Percentiles rank a stretch among this genome's conserved stretches.
Conservation (phyloP, 305 asterid species). For the Solanum chacoense region DNA sequence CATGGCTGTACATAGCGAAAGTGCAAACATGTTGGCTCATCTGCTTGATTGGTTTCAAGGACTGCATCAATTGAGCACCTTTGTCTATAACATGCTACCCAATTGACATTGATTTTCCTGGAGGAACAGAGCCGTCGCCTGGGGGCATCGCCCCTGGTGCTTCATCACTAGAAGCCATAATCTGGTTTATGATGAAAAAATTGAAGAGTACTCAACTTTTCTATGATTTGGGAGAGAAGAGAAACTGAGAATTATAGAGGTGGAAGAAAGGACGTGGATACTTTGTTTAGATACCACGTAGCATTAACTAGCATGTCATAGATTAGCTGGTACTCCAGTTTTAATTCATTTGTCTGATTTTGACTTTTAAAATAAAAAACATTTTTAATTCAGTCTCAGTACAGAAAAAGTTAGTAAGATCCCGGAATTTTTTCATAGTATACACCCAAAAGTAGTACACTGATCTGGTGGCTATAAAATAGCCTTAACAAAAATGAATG, state of each 20-base stretch:
- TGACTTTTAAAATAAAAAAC: too few relatives aligned
- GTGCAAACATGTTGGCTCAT: conserved; percentile 70
- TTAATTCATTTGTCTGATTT: too few relatives aligned
- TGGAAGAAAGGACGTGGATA: conserved; percentile 13
- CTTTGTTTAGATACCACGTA: conserved; percentile 23
- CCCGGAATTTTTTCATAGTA: neutral
- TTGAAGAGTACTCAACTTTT: neutral
- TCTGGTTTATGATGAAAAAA: neutral
- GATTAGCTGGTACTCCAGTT: neutral
- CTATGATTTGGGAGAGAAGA: neutral
- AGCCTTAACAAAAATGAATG: neutral
- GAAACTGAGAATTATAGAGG: neutral
- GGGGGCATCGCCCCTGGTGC: conserved; percentile 38
- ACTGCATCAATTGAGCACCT: conserved; percentile 58
- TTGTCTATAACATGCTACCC: conserved; percentile 51
- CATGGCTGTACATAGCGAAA: conserved; percentile 69
- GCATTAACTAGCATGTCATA: neutral
- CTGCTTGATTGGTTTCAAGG: conserved; percentile 54
- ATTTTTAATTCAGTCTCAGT: neutral
- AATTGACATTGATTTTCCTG: conserved; percentile 49
- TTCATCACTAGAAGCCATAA: conserved; percentile 47
- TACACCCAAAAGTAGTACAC: neutral
- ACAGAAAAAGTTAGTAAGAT: neutral
- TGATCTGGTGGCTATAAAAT: neutral
- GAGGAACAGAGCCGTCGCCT: conserved; percentile 58